phyloP scores from a whole-genome alignment of 2,329 filamentous ascomycete species.

The Epichloe gansuensis region DNA sequence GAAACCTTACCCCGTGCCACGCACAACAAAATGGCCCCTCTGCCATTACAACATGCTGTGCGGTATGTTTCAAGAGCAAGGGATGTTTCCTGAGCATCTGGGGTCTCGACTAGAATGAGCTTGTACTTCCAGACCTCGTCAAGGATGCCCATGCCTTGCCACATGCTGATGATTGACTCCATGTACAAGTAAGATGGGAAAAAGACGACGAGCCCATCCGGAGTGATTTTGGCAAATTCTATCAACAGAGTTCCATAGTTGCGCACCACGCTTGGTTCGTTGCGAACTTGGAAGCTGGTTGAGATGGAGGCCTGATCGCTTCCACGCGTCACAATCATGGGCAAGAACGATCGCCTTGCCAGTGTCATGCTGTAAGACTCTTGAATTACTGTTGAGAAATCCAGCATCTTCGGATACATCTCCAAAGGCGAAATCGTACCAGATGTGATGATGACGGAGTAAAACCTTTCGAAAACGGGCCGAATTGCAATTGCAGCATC shows the following conservation, averaged over 20 bases:
- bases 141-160: constrained; percentile 96
- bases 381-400: constrained; percentile 82
- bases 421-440: constrained; percentile 93
- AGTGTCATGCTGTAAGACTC: constrained; percentile 97
- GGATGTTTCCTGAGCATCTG: constrained; percentile 92
- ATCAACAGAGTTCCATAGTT: constrained; percentile 91
- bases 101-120: constrained; percentile 92
- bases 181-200: constrained; percentile 98
- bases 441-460: constrained; percentile 95
- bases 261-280: constrained; percentile 89
- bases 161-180: constrained; percentile 98
- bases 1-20: constrained; percentile 95
- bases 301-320: constrained; percentile 90
- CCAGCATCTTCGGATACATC: constrained; percentile 98
- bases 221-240: constrained; percentile 91
- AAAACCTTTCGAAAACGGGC: constrained; percentile 93
- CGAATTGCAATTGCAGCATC: constrained; percentile 97
- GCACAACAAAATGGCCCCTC: constrained; percentile 84
- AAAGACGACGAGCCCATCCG: constrained; percentile 97
- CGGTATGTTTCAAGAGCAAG: constrained; percentile 92
- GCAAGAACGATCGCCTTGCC: constrained; percentile 84
- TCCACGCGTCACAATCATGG: constrained; percentile 92
- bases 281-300: constrained; percentile 87
- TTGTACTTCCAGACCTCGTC: constrained; percentile 99
- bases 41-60: constrained; percentile 92